These are phyloP conservation scores for Erysiphe pulchra DNA, from an alignment of 2,329 filamentous ascomycete species.

Conservation along the genomic window DNA sequence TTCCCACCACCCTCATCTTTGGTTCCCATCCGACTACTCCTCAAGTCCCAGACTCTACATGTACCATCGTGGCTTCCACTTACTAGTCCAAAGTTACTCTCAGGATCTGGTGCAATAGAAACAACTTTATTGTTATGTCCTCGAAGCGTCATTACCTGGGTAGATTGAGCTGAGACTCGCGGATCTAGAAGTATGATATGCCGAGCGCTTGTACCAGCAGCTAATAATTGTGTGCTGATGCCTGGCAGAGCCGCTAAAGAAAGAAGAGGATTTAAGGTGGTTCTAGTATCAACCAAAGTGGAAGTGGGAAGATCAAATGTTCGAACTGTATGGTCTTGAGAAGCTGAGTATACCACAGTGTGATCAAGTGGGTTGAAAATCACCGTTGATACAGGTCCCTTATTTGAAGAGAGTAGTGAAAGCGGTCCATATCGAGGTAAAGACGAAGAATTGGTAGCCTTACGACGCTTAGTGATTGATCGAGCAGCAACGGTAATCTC, in stretches of 20 bases:
- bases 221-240: conserved; percentile 24
- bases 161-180: conserved; percentile 46
- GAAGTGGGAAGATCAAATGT: conserved; percentile 78
- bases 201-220: conserved; percentile 57
- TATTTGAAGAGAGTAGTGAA: conserved; percentile 44
- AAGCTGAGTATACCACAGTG: conserved; percentile 76
- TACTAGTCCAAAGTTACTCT: conserved; percentile 56
- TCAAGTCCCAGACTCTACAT: conserved; percentile 79
- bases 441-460: conserved; percentile 25
- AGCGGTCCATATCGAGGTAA: conserved; percentile 51
- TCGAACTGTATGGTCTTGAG: conserved; percentile 71
- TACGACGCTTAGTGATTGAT: conserved; percentile 51
- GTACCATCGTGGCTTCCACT: conserved; percentile 84
- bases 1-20: conserved; percentile 31
- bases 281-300: conserved; percentile 53
- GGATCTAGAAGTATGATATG: conserved; percentile 90
- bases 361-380: conserved; percentile 66
- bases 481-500: conserved; percentile 40
- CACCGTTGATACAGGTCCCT: conserved; percentile 45
- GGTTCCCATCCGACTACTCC: conserved; percentile 34
- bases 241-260: conserved; percentile 50
- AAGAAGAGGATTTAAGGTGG: conserved; percentile 61
- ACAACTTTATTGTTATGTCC: conserved; percentile 59
- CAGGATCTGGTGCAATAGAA: conserved; percentile 22
- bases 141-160: conserved; percentile 70